phyloP scores from a whole-genome alignment of 169 alveolate species.

The Cryptosporidium meleagridis region DNA sequence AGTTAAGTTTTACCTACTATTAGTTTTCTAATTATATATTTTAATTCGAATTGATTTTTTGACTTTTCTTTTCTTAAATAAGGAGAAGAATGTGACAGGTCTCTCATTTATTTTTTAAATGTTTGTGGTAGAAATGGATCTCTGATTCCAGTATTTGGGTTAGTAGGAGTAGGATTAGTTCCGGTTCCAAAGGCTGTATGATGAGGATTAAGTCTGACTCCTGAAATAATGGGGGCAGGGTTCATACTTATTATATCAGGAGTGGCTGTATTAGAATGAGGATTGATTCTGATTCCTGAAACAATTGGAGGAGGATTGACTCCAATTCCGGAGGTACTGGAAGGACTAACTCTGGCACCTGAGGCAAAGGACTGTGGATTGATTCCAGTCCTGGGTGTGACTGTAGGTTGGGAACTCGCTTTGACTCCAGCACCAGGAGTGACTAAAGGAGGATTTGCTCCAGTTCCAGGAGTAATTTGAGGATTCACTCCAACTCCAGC shows the following conservation, averaged over 20 bases:
- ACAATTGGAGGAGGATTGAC: too few relatives aligned
- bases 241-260: not conserved
- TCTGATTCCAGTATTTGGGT: not conserved
- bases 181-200: not conserved
- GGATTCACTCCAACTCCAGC: not conserved
- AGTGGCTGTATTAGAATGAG: not conserved
- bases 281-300: not conserved
- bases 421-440: not conserved
- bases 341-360: too few relatives aligned
- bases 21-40: not conserved
- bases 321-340: too few relatives aligned
- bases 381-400: not conserved
- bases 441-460: not conserved
- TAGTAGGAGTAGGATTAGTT: not conserved
- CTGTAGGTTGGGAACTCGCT: not conserved
- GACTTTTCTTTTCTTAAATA: not conserved
- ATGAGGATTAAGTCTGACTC: not conserved
- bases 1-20: not conserved
- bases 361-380: too few relatives aligned
- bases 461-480: not conserved
- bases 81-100: too few relatives aligned
- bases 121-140: slow-evolving; percentile 15
- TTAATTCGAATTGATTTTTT: not conserved
- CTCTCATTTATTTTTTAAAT: not conserved
- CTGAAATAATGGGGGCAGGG: not conserved